Percentiles rank a stretch among this genome's conserved stretches.
Conservation (phyloP, 805 yeast species). For the Spathaspora sp. region DNA sequence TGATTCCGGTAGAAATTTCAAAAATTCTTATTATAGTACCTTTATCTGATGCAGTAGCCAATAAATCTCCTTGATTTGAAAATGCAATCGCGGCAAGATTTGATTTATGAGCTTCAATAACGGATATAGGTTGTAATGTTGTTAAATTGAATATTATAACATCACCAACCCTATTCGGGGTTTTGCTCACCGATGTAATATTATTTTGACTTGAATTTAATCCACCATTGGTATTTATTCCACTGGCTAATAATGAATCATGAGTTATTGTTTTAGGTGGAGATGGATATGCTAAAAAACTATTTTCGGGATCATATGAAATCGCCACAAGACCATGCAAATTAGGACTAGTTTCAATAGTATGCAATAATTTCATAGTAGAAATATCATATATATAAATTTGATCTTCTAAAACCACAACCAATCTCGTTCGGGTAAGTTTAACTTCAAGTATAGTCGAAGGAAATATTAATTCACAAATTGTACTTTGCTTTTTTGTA, state of each 20-base stretch:
- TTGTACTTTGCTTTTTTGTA: constrained; percentile 59
- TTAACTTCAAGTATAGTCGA: constrained; percentile 37
- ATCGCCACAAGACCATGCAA: constrained; percentile 57
- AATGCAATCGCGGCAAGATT: constrained; percentile 65
- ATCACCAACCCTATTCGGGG: constrained; percentile 55
- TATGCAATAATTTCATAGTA: constrained; percentile 39
- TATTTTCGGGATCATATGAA: constrained; percentile 40
- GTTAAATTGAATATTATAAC: constrained; percentile 78
- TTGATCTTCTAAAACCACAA: constrained; percentile 41
- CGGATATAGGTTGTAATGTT: constrained; percentile 70
- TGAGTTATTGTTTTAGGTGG: constrained; percentile 58
- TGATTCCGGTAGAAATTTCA: constrained; percentile 58
- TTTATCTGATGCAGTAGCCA: constrained; percentile 86
- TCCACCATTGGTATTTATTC: constrained; percentile 41
- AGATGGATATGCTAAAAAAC: constrained; percentile 69
- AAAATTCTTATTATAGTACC: constrained; percentile 90
- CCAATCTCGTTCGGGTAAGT: constrained; percentile 28
- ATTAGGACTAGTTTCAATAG: constrained; percentile 43
- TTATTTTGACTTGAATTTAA: constrained; percentile 34
- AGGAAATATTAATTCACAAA: constrained; percentile 42
- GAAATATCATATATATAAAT: constrained; percentile 40
- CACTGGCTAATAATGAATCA: constrained; percentile 38
- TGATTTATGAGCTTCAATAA: constrained; percentile 82
- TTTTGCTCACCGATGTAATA: constrained; percentile 36
- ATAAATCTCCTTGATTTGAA: constrained; percentile 69